Evolutionary conservation across 1,139 yeast genomes (phyloP).

Genomic region (Saccharomyces hybrid): DNA sequence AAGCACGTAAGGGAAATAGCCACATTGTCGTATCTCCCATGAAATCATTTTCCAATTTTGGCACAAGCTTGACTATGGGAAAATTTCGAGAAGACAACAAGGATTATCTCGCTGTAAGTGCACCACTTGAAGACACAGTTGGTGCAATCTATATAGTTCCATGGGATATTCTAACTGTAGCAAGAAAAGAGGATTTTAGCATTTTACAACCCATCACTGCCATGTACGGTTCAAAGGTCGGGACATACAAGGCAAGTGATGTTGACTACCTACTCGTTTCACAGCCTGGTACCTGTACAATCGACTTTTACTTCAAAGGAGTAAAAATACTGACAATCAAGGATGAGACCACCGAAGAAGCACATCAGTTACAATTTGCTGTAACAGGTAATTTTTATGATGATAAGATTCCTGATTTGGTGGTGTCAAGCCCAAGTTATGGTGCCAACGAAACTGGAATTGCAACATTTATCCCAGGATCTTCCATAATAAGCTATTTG

Average conservation of each 20-base stretch:
- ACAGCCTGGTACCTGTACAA: slow-evolving; percentile 34
- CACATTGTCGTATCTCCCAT: slow-evolving; percentile 24
- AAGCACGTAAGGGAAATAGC: not conserved
- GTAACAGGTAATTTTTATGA: slow-evolving; percentile 32
- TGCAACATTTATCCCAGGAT: slow-evolving; percentile 36
- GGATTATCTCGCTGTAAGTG: slow-evolving; percentile 41
- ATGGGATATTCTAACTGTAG: slow-evolving; percentile 12
- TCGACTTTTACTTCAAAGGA: slow-evolving; percentile 22
- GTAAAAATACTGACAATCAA: slow-evolving; percentile 20
- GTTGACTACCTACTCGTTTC: slow-evolving; percentile 32
- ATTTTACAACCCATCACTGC: slow-evolving; percentile 16
- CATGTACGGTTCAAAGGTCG: slow-evolving; percentile 32
- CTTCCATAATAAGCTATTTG: slow-evolving; percentile 17
- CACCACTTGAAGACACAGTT: slow-evolving; percentile 38
- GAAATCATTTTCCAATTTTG: slow-evolving; percentile 37
- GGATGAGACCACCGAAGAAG: slow-evolving; percentile 11
- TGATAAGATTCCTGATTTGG: slow-evolving; percentile 37
- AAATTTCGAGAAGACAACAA: slow-evolving; percentile 33
- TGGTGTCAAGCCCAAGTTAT: slow-evolving; percentile 38
- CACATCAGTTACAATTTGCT: slow-evolving; percentile 13
- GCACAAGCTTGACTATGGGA: slow-evolving; percentile 38
- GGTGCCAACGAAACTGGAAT: slow-evolving; percentile 39
- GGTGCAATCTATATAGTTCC: slow-evolving; percentile 42
- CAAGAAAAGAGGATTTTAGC: not conserved
- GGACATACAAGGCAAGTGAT: slow-evolving; percentile 19